Conservation (phyloP, 2,329 filamentous ascomycete genomes). For the Alternaria atra region DNA sequence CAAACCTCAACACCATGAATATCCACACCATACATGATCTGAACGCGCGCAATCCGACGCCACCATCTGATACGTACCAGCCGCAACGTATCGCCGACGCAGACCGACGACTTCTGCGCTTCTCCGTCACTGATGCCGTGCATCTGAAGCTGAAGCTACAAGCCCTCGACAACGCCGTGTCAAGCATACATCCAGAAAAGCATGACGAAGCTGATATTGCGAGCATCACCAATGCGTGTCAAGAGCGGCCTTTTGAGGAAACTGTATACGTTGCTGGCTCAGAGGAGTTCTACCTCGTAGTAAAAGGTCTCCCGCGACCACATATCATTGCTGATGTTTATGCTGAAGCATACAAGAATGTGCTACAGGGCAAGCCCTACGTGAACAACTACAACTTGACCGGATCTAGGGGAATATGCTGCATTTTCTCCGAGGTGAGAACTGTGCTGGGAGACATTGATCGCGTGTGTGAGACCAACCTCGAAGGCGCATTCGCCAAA, state of each 20-base stretch:
- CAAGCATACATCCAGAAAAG: slow-evolving; percentile 5
- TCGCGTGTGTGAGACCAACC: slow-evolving; percentile 26
- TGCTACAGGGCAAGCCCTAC: slow-evolving; percentile 22
- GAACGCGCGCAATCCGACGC: background rate
- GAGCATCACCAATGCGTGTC: slow-evolving; percentile 9
- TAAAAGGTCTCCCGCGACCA: slow-evolving; percentile 25
- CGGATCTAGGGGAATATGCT: slow-evolving; percentile 23
- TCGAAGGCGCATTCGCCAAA: slow-evolving; percentile 17
- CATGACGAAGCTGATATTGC: slow-evolving; percentile 8
- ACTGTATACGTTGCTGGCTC: slow-evolving; percentile 28
- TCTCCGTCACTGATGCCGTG: slow-evolving; percentile 31
- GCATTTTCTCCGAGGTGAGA: slow-evolving; percentile 35
- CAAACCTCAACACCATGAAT: slow-evolving; percentile 12
- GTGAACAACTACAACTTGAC: slow-evolving; percentile 23
- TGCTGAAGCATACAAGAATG: slow-evolving; percentile 28
- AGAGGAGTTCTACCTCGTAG: slow-evolving; percentile 28
- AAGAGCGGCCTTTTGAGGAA: slow-evolving; percentile 14
- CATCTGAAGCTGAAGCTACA: slow-evolving; percentile 31
- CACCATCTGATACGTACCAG: slow-evolving; percentile 19
- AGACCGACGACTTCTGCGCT: slow-evolving; percentile 7
- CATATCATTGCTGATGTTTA: slow-evolving; percentile 31
- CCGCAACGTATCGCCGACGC: slow-evolving; percentile 10
- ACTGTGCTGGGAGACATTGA: slow-evolving; percentile 28
- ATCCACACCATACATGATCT: slow-evolving; percentile 11
- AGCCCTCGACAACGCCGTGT: slow-evolving; percentile 26